Evolutionary conservation across 2,329 filamentous ascomycete species (phyloP).

Genomic region (Simplicillium aogashimaense): DNA sequence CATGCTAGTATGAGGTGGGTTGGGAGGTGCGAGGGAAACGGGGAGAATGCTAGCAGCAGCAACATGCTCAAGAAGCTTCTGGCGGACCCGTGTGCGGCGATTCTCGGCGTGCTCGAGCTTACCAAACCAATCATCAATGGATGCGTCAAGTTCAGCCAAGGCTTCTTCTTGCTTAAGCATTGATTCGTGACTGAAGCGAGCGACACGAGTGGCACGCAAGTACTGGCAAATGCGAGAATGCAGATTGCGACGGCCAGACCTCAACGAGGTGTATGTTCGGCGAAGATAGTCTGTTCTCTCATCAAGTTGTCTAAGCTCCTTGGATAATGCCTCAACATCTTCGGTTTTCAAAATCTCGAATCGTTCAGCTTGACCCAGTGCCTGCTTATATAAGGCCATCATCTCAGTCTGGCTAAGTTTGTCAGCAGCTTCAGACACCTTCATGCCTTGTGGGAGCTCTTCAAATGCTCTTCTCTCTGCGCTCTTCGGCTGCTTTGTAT

Average conservation of each 20-base stretch:
- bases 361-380: constrained; percentile 48
- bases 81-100: constrained; percentile 61
- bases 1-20: constrained; percentile 24
- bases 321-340: constrained; percentile 56
- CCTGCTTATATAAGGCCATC: constrained; percentile 45
- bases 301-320: constrained; percentile 67
- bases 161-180: constrained; percentile 75
- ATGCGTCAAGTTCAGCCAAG: constrained; percentile 63
- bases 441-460: constrained; percentile 48
- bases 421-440: constrained; percentile 38
- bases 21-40: constrained; percentile 23
- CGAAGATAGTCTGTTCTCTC: constrained; percentile 71
- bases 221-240: constrained; percentile 71
- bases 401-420: constrained; percentile 40
- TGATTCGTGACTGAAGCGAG: constrained; percentile 63
- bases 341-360: constrained; percentile 55
- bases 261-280: constrained; percentile 64
- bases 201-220: constrained; percentile 58
- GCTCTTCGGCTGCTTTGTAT: constrained; percentile 31
- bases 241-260: constrained; percentile 65
- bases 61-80: constrained; percentile 74
- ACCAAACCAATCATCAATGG: constrained; percentile 70
- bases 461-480: constrained; percentile 50
- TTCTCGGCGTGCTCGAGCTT: constrained; percentile 79
- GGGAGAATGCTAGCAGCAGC: constrained; percentile 56